phyloP scores from a whole-genome alignment of 306 rosid genomes.

The Prunus persica region DNA sequence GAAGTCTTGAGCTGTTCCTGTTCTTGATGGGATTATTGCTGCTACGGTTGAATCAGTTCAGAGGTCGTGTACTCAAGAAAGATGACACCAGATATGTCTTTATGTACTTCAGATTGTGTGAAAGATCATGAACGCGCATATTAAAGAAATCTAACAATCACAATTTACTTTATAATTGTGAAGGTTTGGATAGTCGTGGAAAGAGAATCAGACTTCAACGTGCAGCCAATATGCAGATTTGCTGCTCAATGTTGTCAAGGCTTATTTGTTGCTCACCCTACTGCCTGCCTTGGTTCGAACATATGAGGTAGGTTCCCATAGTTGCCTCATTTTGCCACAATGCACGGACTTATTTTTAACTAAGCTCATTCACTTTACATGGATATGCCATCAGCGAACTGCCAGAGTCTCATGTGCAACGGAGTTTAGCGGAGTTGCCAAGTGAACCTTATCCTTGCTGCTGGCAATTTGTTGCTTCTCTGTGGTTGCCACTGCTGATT shows the following conservation, averaged over 20 bases:
- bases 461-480: constrained; percentile 31
- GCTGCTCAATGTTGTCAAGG: neutral
- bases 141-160: no score
- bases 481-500: constrained; percentile 19
- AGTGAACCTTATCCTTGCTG: constrained; percentile 26
- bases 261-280: neutral
- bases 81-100: no score
- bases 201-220: neutral
- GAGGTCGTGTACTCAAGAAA: no score
- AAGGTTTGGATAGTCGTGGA: neutral
- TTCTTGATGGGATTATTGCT: no score
- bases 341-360: neutral
- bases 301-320: neutral
- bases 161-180: neutral
- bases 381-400: constrained; percentile 23
- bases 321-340: neutral
- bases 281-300: neutral
- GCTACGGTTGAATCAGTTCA: no score
- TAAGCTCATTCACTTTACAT: neutral
- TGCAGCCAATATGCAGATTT: neutral
- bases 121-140: no score
- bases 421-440: constrained; percentile 25
- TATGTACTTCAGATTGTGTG: no score
- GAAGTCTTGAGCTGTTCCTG: no score
- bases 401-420: constrained; percentile 34